Evolutionary conservation across 2,329 filamentous ascomycete species (phyloP).

Genomic region (Cytospora chrysosperma): DNA sequence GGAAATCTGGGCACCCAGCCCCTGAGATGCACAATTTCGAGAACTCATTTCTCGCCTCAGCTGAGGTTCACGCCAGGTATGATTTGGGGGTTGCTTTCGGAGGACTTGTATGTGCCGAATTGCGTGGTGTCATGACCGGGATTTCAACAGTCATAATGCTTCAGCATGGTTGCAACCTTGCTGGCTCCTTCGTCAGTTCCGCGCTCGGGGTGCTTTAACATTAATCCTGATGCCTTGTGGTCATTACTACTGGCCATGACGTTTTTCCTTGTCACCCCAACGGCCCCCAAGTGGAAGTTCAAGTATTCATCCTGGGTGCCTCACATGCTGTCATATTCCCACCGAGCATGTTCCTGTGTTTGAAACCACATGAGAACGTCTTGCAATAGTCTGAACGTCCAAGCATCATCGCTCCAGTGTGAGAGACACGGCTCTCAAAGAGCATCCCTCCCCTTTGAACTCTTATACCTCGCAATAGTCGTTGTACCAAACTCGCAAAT

Average conservation of each 20-base stretch:
- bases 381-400: neutral
- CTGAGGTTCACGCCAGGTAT: neutral
- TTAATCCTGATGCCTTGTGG: neutral
- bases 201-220: neutral
- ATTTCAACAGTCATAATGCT: no score
- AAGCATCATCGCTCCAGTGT: no score
- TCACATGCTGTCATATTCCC: neutral
- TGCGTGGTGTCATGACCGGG: no score
- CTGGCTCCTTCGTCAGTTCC: neutral
- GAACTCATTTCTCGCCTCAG: neutral
- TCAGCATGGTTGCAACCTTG: neutral
- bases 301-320: neutral
- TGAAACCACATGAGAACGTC: neutral
- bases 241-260: neutral
- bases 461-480: no score
- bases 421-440: no score
- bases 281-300: neutral
- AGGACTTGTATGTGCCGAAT: neutral
- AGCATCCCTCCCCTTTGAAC: no score
- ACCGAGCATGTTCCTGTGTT: neutral
- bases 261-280: neutral
- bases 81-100: neutral
- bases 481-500: no score
- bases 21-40: neutral
- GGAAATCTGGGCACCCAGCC: no score